A percentile compares a stretch with the other conserved stretches of the same genome.
Conservation (phyloP, 2,329 filamentous ascomycete genomes). For the Phyllosticta citrichinensis region DNA sequence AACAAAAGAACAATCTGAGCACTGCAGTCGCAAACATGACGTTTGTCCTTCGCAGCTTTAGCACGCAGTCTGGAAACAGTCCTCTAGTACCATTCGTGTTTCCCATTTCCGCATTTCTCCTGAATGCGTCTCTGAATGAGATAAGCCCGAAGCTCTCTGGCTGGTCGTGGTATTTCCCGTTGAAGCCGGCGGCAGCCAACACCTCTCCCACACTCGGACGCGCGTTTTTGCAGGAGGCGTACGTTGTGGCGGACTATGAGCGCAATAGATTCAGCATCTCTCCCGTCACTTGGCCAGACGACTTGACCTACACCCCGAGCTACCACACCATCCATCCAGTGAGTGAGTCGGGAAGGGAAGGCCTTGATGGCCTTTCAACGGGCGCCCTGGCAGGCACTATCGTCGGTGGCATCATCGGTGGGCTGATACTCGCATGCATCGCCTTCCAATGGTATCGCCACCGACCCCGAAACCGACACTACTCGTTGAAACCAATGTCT, state of each 20-base stretch:
- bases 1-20: conserved; percentile 13
- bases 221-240: conserved; percentile 27
- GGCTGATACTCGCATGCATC: conserved; percentile 17
- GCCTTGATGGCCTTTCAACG: conserved; percentile 14
- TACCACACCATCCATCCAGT: not conserved
- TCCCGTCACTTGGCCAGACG: not conserved
- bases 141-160: not conserved
- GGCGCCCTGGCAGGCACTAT: conserved; percentile 26
- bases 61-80: no score
- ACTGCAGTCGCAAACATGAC: not conserved
- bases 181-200: conserved; percentile 20
- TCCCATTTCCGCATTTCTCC: conserved; percentile 18
- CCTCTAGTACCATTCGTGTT: not conserved
- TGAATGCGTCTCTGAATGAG: conserved; percentile 13
- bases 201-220: conserved; percentile 23
- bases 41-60: not conserved
- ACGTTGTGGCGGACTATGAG: conserved; percentile 25
- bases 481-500: not conserved
- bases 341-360: not conserved
- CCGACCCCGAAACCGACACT: not conserved
- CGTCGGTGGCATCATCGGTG: conserved; percentile 15
- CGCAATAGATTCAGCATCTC: conserved; percentile 26
- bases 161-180: conserved; percentile 21
- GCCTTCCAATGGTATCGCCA: conserved; percentile 17
- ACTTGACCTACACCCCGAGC: not conserved